A percentile compares a stretch with the other conserved stretches of the same genome.
Evolutionary conservation across 2,329 filamentous ascomycete genomes (phyloP).

Genomic region (Botrytis galanthina): DNA sequence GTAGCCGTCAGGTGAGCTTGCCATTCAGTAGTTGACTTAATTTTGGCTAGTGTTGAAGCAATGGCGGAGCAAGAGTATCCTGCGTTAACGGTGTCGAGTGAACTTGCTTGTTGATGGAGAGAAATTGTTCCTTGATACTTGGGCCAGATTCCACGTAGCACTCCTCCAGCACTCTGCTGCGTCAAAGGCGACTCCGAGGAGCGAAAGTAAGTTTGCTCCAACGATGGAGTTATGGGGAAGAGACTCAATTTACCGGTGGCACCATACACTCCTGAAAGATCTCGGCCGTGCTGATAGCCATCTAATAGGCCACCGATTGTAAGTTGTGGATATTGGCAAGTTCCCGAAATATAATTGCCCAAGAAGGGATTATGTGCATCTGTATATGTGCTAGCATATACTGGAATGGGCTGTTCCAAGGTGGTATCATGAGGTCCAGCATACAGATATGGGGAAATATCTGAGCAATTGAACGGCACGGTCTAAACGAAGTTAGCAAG

Average conservation of each 20-base stretch:
- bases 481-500: constrained; percentile 32
- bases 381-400: constrained; percentile 42
- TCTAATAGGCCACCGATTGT: constrained; percentile 42
- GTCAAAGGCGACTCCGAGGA: constrained; percentile 41
- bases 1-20: constrained; percentile 40
- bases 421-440: constrained; percentile 31
- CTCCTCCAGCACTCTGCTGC: constrained; percentile 41
- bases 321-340: constrained; percentile 43
- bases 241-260: constrained; percentile 34
- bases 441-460: constrained; percentile 41
- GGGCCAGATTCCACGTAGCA: constrained; percentile 43
- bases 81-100: constrained; percentile 41
- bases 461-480: constrained; percentile 41
- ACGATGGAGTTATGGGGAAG: constrained; percentile 36
- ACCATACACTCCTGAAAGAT: constrained; percentile 39
- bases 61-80: constrained; percentile 40
- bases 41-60: constrained; percentile 28
- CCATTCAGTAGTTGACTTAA: constrained; percentile 40
- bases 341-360: constrained; percentile 36
- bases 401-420: constrained; percentile 31
- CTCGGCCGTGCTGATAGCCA: constrained; percentile 41
- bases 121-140: constrained; percentile 37
- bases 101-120: constrained; percentile 41
- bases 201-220: constrained; percentile 40
- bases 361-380: constrained; percentile 41